These are phyloP conservation scores for Kodamaea lidongshanica DNA, from an alignment of 805 yeast genomes.

Conservation along the genomic window DNA sequence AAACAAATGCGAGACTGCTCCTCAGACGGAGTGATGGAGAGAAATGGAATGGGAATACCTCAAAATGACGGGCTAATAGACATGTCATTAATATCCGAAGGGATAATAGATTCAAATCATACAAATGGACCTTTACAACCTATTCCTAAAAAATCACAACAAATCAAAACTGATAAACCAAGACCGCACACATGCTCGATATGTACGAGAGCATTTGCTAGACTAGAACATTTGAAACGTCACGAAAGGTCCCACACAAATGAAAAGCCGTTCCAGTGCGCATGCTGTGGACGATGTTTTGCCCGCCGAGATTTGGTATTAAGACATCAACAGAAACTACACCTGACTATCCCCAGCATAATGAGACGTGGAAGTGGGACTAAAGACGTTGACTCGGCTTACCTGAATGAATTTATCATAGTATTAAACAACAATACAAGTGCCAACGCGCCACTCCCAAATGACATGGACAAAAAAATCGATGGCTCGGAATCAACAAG, in stretches of 20 bases:
- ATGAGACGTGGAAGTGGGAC: constrained; percentile 26
- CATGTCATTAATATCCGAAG: too few relatives aligned
- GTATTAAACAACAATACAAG: constrained; percentile 47
- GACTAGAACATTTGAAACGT: constrained; percentile 87
- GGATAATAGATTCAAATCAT: too few relatives aligned
- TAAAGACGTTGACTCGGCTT: constrained; percentile 21
- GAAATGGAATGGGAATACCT: too few relatives aligned
- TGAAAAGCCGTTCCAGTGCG: constrained; percentile 90
- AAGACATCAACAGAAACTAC: constrained; percentile 92
- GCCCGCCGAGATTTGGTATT: constrained; percentile 84
- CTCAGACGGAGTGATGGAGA: too few relatives aligned
- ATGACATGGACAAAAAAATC: constrained; percentile 2
- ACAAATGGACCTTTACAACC: too few relatives aligned
- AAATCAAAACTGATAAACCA: constrained; percentile 86
- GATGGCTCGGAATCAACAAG: constrained; percentile 5
- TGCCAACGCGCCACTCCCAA: constrained; percentile 41
- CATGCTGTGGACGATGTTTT: constrained; percentile 92
- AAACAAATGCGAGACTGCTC: too few relatives aligned
- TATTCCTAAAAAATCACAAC: constrained; percentile 78
- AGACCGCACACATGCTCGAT: constrained; percentile 86
- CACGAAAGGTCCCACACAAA: constrained; percentile 88
- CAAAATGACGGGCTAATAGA: too few relatives aligned
- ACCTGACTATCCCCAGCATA: constrained; percentile 45
- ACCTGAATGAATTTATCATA: constrained; percentile 44
- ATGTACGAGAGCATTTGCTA: constrained; percentile 93